A percentile compares a stretch with the other conserved stretches of the same genome.
Evolutionary conservation across 306 rosid genomes (phyloP).

Genomic region (Corylus heterophylla): DNA sequence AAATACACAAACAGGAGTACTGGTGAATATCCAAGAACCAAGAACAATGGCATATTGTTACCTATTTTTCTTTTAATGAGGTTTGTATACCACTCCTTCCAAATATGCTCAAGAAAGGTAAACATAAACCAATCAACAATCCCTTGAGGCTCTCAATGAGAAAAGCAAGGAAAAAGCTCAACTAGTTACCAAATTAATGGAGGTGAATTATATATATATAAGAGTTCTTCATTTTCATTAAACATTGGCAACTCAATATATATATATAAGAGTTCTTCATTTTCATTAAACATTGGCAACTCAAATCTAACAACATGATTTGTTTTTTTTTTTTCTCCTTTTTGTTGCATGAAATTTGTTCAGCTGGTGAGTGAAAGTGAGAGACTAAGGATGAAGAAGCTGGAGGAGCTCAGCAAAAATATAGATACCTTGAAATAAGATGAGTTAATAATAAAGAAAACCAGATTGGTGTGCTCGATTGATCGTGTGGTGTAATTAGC

Average conservation of each 20-base stretch:
- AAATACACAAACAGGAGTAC: not conserved
- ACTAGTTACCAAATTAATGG: conserved; percentile 49
- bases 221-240: not conserved
- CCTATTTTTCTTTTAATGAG: not conserved
- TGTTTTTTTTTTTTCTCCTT: not conserved
- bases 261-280: too few species aligned
- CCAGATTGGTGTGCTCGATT: not conserved
- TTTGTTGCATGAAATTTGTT: not conserved
- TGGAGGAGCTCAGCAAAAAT: conserved; percentile 93
- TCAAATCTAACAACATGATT: too few species aligned
- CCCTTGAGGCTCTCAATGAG: conserved; percentile 85
- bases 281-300: too few species aligned
- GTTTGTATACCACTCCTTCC: not conserved
- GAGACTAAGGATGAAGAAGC: conserved; percentile 90
- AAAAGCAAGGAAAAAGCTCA: conserved; percentile 85
- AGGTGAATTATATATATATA: conserved; percentile 28
- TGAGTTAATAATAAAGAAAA: not conserved
- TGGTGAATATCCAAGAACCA: not conserved
- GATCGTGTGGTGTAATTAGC: not conserved
- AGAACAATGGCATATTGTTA: not conserved
- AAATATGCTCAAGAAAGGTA: not conserved
- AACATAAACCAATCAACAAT: not conserved
- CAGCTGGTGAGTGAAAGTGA: conserved; percentile 78
- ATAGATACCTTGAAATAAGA: conserved; percentile 61
- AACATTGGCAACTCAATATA: too few species aligned